Evolutionary conservation across 768 basidiomycete species (phyloP).

Genomic region (Boletus coccyginus): DNA sequence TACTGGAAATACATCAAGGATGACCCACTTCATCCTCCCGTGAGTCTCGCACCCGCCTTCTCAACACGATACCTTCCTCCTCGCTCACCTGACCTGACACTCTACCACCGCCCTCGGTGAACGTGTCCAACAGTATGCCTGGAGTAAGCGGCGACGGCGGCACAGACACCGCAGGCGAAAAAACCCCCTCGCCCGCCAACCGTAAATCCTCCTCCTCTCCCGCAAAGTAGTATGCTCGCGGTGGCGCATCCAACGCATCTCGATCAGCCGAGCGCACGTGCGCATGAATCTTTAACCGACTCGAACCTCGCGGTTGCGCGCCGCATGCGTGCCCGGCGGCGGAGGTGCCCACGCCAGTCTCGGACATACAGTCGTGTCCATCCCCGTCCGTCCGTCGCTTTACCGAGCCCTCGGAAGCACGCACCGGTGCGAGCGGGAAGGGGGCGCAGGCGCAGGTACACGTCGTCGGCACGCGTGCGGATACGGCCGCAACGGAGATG

Average conservation of each 20-base stretch:
- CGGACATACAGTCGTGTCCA: neutral
- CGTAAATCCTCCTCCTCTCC: constrained; percentile 46
- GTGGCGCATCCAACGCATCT: constrained; percentile 12
- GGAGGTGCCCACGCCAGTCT: neutral
- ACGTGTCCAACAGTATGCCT: constrained; percentile 30
- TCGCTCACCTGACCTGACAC: constrained; percentile 3
- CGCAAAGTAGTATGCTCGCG: constrained; percentile 52
- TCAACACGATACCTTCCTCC: constrained; percentile 17
- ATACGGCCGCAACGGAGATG: neutral
- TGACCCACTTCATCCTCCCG: neutral
- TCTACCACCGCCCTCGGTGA: constrained; percentile 6
- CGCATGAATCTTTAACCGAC: neutral
- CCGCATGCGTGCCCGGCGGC: neutral
- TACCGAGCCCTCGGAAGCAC: constrained; percentile 7
- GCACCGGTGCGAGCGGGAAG: neutral
- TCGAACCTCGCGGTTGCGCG: too few relatives aligned
- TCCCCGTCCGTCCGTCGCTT: neutral
- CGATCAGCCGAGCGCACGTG: neutral
- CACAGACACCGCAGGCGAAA: constrained; percentile 67
- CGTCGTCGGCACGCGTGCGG: neutral
- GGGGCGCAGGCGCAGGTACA: neutral
- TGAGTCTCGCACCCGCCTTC: constrained; percentile 17
- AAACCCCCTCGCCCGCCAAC: constrained; percentile 68
- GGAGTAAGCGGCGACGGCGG: constrained; percentile 63
- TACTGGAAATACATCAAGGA: constrained; percentile 3